These are phyloP conservation scores for Pyrus hybrid DNA, from an alignment of 331 rosid genomes.

Conservation along the genomic window DNA sequence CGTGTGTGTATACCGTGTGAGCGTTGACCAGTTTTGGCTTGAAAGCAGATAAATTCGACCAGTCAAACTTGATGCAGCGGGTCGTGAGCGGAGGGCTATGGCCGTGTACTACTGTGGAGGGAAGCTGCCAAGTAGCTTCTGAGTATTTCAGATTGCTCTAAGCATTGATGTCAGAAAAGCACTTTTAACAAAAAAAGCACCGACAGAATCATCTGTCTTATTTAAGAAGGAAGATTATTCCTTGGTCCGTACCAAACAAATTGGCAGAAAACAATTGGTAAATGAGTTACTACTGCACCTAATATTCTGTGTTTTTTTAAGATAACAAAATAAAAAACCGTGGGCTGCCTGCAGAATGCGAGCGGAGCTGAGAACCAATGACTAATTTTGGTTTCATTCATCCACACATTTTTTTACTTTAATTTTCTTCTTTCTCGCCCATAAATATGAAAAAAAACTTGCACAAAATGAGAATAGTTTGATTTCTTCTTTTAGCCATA, in stretches of 20 bases:
- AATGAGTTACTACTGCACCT: neutral
- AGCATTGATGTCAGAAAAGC: neutral
- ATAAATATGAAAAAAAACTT: neutral
- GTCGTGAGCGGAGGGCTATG: conserved; percentile 20
- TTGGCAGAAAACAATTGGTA: neutral
- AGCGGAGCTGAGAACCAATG: neutral
- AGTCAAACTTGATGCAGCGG: neutral
- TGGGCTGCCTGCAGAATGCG: neutral
- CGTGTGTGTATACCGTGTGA: neutral
- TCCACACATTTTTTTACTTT: neutral
- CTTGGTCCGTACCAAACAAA: neutral
- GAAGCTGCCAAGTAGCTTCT: neutral
- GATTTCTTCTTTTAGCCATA: no score
- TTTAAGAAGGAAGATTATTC: neutral
- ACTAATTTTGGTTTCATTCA: neutral
- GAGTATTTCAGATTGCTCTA: neutral
- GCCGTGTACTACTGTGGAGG: no score
- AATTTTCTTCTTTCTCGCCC: neutral
- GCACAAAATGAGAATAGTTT: no score
- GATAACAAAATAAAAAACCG: no score
- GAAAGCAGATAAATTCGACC: neutral
- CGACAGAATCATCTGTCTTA: neutral
- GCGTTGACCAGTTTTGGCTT: neutral
- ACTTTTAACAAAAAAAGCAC: neutral
- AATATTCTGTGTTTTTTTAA: neutral